phyloP scores from a whole-genome alignment of 768 basidiomycete species.

The Suillus subaureus region DNA sequence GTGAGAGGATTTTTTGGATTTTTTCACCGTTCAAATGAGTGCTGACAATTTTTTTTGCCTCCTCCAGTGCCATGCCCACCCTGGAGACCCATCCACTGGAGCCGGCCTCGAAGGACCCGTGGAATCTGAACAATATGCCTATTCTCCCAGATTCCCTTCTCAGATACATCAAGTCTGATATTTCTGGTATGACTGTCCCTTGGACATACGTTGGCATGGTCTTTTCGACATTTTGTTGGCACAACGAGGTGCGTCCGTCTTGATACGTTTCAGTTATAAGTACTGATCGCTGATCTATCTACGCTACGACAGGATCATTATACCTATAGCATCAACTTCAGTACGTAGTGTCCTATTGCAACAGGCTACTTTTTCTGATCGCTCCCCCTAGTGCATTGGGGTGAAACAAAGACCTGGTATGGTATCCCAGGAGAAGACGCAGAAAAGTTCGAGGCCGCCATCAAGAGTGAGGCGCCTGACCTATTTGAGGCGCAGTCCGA shows the following conservation, averaged over 20 bases:
- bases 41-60: constrained; percentile 11
- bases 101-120: constrained; percentile 85
- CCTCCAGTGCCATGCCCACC: constrained; percentile 86
- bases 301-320: constrained; percentile 79
- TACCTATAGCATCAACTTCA: constrained; percentile 94
- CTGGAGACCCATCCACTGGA: constrained; percentile 91
- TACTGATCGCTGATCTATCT: constrained; percentile 24
- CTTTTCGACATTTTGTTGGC: constrained; percentile 99
- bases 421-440: constrained; percentile 96
- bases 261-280: constrained; percentile 19
- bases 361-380: constrained; percentile 15
- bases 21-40: constrained; percentile 28
- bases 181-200: constrained; percentile 99
- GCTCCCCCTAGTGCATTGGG: constrained; percentile 84
- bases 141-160: constrained; percentile 91
- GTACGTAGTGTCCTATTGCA: constrained; percentile 48
- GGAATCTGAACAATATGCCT: constrained; percentile 98
- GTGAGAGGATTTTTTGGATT: constrained; percentile 45
- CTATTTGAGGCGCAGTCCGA: constrained; percentile 98
- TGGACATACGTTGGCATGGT: constrained; percentile 99
- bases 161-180: constrained; percentile 97
- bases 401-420: constrained; percentile 99
- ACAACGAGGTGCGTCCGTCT: constrained; percentile 77
- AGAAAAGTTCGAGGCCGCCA: constrained; percentile 94
- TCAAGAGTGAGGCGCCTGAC: constrained; percentile 94